Base-by-base conservation (phyloP, 140 eudicot species). In the Senecio squalidus region DNA sequence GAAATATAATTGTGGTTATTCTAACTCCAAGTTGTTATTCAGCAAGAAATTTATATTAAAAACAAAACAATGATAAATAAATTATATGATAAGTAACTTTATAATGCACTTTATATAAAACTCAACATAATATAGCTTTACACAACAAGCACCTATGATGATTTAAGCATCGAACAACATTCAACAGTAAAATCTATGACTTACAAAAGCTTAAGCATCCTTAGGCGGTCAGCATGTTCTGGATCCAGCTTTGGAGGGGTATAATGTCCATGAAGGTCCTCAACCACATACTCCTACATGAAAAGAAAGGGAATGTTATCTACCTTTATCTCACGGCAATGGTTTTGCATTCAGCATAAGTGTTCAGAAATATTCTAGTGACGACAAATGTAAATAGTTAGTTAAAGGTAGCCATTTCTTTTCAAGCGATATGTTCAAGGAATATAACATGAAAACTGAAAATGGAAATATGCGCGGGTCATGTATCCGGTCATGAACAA, bases 281-380 rank as follows among this genome's bases (percentile, higher is more conserved):
- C 91, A 48, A 89, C 97, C 36, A 89, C 71, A 63, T 84, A 89
- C 60, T 89, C 97, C 97, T 89, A 41, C 62, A 17, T 5, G 11
- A 44, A 61, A 10, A 3, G 23, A 43, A 43, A 25, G 9, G 8
- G 15, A 21, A 21, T 6, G 49, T 58, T 36, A 21, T 58, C 29
- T 11, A 1, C 7, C 5, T 51, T 24, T 51, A 3, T 14, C 51
- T 10, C 16, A 17, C 25, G 2, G 13, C 10, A 44, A 16, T 10
- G 51, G 16, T 44, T 1, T 0, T 21, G 5, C 5, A 43, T 43
- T 5, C 15, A 46, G 53, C 26, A 20, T 1, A 46, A 46, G 28
- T 46, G 11, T 20, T 20, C 1, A 3, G 5, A 20, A 20, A 46
- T 16, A 8, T 48, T 48, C 8, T 21, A 21, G 6, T 20, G 4